Base-by-base conservation (phyloP, 1,284 basidiomycete genomes). In the Ustilago nuda region DNA sequence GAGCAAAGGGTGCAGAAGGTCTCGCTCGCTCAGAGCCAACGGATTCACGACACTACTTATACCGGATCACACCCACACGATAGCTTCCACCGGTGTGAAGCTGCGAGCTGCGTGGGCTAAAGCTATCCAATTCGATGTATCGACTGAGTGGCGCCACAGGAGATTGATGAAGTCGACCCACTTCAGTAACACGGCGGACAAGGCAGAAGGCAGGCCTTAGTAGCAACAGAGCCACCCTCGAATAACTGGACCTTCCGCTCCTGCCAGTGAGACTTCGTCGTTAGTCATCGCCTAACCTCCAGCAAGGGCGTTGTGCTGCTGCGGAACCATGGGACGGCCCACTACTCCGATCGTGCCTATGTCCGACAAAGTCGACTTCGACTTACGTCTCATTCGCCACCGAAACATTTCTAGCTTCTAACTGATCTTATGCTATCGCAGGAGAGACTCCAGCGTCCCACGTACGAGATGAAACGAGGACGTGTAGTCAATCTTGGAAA, bases 11-110 rank as follows among this genome's bases (percentile, higher is more conserved):
- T 5, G 30, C 48, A 53, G 58, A 12, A 9, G 8, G 19, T 61
- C 30, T 37, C 45, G 33, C 15, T 39, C 46, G n/a, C 3, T 23
- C 23, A 37, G 23, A 36, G 19, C 30, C 17, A 27, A 19, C 3
- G 11, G 32, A 43, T 17, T 35, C 27, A 62, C 43, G 53, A 45
- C 6, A 15, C 35, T 62, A 62, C 53, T 62, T 62, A 62, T 62
- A 62, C 45, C 50, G 39, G 41, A 4, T 5, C 19, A 53, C 19
- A 59, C 37, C 15, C 57, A 46, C 19, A 27, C 57, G 48, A 12
- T n/a, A 12, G 4, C 23, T 13, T 50, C 23, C 9, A 19, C 36
- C 37, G 30, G 23, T 9, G 3, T 8, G 15, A n/a, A 30, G 37
- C 12, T 33, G 55, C n/a, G 37, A 48, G 48, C 48, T 12, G 4